Evolutionary conservation across 179 eudicot genomes (phyloP), one percentile per base, ranked within the genome.

Genomic region (Heliamphora pulchella): DNA sequence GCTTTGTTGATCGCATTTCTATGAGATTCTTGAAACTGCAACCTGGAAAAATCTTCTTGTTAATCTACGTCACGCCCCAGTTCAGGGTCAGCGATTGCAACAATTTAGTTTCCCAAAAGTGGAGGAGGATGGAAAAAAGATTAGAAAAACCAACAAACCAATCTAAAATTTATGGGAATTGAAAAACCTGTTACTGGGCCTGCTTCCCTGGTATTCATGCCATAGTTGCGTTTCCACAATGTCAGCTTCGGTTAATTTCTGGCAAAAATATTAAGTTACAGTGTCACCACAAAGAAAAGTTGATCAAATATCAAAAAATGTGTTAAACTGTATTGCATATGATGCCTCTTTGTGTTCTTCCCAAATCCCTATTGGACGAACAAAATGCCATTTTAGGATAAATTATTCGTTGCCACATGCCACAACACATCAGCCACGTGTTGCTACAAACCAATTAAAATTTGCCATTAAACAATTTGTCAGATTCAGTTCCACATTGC

Each of bases 181-280:
- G 1, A n/a, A 53, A 53, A n/a, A 75, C 78, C 67, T 44, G 51
- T 17, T 15, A 62, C 8, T 22, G 51, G 54, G 79, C 18, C 41
- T 80, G 55, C 46, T 46, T 3, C 83, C 58, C 47, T 11, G 59
- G 43, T 3, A 0, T 17, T 81, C 75, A 31, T 84, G 86, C 86
- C 86, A 84, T 3, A 84, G 84, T 5, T 78, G n/a, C 0, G 65
- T 71, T 61, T 81, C 84, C 1, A 5, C 39, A 17, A 79, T 22
- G 20, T 81, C 82, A 6, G 44, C 69, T 67, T 78, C 78, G 22
- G 9, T 47, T 20, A 81, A 67, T 0, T 18, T 76, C 87, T 84
- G 14, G 78, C 70, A 63, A 31, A 79, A 7, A 11, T 1, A 1
- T 0, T 20, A 9, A 10, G 5, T 18, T 66, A 1, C 1, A 48